Base-by-base conservation (phyloP, 176 grass and related monocot genomes). In the Cenchrus purpureus region DNA sequence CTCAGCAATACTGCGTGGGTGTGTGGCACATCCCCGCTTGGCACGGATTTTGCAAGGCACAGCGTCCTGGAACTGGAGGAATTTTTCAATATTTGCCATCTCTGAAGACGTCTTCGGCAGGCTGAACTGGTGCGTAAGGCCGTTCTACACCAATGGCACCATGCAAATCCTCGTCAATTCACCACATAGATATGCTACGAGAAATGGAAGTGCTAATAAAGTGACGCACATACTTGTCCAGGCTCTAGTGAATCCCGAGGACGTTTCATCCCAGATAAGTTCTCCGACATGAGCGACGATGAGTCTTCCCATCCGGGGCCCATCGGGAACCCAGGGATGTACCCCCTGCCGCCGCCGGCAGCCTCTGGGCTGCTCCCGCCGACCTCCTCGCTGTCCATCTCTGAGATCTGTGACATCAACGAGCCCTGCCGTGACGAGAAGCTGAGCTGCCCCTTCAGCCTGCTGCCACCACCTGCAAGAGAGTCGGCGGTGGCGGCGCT, bases 361-460 rank as follows among this genome's bases (percentile, higher is more conserved):
- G 65, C 93, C 84, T 96, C 91, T 5, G 93, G 83, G 86, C 93
- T 99, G 75, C 91, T 96, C 11, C 87, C 93, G 0, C 70, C 97
- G 79, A 96, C 88, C 45, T 91, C 93, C 84, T 99, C 97, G 65
- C 90, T 94, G 22, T 68, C 93, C 85, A 95, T 92, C 94, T 96
- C 97, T 7, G 97, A 99, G 86, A 99, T 99, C 82, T 99, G 97
- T 8, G 97, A 99, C 97, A 99, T 96, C n/a, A 99, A 87, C 22
- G 97, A 99, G 19, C 90, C 94, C 59, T 96, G 93, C 81, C 97
- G 86, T 16, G 97, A 99, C 34, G 93, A 96, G 88, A 99, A 96
- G 86, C 91, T 99, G 42, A 99, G 59, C 56, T 99, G 93, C 3
- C 91, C 88, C 86, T 94, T 99, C 5, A 90, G 46, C 73, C 90